These are phyloP conservation scores for Clausena lansium DNA, from an alignment of 345 rosid species.

Conservation along the genomic window DNA sequence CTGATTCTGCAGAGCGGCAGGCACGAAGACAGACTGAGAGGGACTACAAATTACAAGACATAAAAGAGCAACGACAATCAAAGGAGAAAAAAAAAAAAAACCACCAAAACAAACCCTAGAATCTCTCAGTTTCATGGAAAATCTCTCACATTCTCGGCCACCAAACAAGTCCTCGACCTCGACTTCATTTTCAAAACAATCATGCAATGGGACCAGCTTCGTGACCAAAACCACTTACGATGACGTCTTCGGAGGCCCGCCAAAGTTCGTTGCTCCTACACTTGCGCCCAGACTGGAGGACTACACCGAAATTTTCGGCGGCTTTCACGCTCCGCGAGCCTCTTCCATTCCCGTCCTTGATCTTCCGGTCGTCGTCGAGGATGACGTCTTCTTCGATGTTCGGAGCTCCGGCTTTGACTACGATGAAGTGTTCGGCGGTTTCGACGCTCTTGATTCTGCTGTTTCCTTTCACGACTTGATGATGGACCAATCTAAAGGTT, in stretches of 20 bases:
- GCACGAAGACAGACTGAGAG: background rate
- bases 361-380: slow-evolving; percentile 57
- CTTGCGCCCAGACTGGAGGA: slow-evolving; percentile 85
- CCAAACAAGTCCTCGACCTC: slow-evolving; percentile 28
- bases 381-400: slow-evolving; percentile 58
- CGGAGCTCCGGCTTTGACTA: slow-evolving; percentile 67
- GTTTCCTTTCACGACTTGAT: slow-evolving; percentile 61
- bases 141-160: slow-evolving; percentile 53
- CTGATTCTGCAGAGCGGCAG: slow-evolving; percentile 17
- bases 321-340: slow-evolving; percentile 72
- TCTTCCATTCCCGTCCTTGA: slow-evolving; percentile 90
- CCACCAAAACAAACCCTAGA: slow-evolving; percentile 25
- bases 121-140: slow-evolving; percentile 52
- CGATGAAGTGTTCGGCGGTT: slow-evolving; percentile 74
- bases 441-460: slow-evolving; percentile 52
- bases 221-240: slow-evolving; percentile 46
- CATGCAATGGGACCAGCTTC: slow-evolving; percentile 33
- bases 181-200: slow-evolving; percentile 28
- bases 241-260: slow-evolving; percentile 78
- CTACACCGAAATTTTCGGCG: slow-evolving; percentile 76
- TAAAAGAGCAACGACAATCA: slow-evolving; percentile 10
- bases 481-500: slow-evolving; percentile 37
- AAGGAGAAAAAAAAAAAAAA: background rate
- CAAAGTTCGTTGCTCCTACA: slow-evolving; percentile 50
- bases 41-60: background rate